Evolutionary conservation across 2,329 filamentous ascomycete species (phyloP), one percentile per base, ranked within the genome.

Genomic region (Hymenoscyphus linearis): DNA sequence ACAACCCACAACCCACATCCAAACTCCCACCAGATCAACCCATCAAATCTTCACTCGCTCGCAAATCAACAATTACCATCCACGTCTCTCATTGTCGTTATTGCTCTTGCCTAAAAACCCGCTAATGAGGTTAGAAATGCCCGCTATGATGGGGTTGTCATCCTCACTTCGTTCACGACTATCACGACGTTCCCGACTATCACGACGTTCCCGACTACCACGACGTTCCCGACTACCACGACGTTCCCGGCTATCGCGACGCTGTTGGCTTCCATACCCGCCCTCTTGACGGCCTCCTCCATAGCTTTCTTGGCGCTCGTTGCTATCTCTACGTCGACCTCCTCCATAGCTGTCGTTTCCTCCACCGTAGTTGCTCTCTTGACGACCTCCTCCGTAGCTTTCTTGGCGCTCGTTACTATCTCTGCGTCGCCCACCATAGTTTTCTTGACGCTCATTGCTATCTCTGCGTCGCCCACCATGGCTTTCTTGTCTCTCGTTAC

Each of bases 331-430:
- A 35, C 57, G 50, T 35, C 54, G 53, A 34, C 56, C 60, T 14
- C 66, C 60, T 22, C 52, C 59, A 25, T 40, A 56, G 26, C 54
- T 70, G 62, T 27, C 71, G 27, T 31, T 31, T 31, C 31, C 35
- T 7, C 56, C 68, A 34, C 71, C 71, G 35, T 69, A 71, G 34
- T 67, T 55, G 35, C 58, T 67, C 35, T 63, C 56, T 18, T 54
- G 44, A 52, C n/a, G 31, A 25, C 73, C 74, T 54, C 73, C 72
- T 67, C 77, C 76, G 68, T 78, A 77, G 60, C 76, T 77, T 64
- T 62, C 77, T n/a, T n/a, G n/a, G n/a, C n/a, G n/a, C n/a, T n/a
- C n/a, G 27, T 3, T 4, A 22, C 44, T n/a, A n/a, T 55, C 55
- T 35, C 31, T 18, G 16, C 57, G 50, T 40, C 54, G 53, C 25